Percentiles rank a stretch among this genome's conserved stretches.
Conservation (phyloP, 164 flowering plant genomes). For the Dillenia suffruticosa region DNA sequence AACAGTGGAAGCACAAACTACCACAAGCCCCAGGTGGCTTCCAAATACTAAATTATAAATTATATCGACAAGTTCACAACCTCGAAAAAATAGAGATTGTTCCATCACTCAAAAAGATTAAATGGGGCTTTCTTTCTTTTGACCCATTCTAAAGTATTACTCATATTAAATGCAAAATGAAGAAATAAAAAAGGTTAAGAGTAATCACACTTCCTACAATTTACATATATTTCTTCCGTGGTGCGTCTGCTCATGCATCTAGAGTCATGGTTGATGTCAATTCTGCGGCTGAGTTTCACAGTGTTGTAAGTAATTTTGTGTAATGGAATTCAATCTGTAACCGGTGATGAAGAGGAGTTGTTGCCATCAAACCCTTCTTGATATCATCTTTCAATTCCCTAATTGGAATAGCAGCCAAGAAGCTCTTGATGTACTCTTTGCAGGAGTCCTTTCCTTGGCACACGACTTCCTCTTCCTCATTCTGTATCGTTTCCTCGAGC, state of each 20-base stretch:
- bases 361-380: slow-evolving; percentile 65
- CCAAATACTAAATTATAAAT: too few species aligned
- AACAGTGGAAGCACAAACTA: too few species aligned
- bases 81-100: too few species aligned
- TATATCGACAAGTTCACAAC: too few species aligned
- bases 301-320: slow-evolving; percentile 37
- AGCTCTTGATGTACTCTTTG: slow-evolving; percentile 89
- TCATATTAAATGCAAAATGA: background rate
- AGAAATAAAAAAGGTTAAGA: slow-evolving; percentile 15
- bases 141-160: slow-evolving; percentile 16
- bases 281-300: slow-evolving; percentile 16
- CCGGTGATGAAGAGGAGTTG: slow-evolving; percentile 76
- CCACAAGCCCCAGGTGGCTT: too few species aligned
- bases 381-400: slow-evolving; percentile 87
- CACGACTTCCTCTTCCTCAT: slow-evolving; percentile 43
- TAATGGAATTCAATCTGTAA: slow-evolving; percentile 91
- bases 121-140: slow-evolving; percentile 13
- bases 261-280: slow-evolving; percentile 2
- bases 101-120: too few species aligned
- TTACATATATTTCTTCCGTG: slow-evolving; percentile 14
- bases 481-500: slow-evolving; percentile 27
- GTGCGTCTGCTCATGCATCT: background rate
- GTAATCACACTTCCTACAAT: slow-evolving; percentile 32
- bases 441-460: slow-evolving; percentile 88
- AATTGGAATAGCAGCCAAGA: slow-evolving; percentile 94